Evolutionary conservation across 2,329 filamentous ascomycete species (phyloP).

Genomic region (Calonectria pseudoreteaudii): DNA sequence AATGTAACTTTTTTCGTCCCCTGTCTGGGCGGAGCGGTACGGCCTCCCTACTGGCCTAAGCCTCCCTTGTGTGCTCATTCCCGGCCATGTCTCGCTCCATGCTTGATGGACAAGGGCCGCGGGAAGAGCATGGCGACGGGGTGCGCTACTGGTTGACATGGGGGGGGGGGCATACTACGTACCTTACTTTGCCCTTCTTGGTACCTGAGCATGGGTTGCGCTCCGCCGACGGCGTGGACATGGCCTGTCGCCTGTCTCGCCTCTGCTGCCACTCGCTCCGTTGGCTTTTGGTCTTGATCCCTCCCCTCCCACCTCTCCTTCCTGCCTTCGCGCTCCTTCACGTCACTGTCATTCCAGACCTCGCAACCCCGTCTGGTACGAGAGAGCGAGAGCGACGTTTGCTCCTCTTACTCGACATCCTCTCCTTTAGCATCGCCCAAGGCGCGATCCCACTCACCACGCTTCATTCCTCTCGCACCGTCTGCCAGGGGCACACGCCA

Average conservation of each 20-base stretch:
- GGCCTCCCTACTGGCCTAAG: constrained; percentile 14
- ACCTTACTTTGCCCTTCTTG: constrained; percentile 10
- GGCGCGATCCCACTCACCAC: constrained; percentile 31
- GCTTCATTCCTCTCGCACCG: constrained; percentile 29
- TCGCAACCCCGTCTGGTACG: constrained; percentile 49
- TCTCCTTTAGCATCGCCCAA: constrained; percentile 30
- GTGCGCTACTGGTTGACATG: constrained; percentile 9
- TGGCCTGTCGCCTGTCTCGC: constrained; percentile 28
- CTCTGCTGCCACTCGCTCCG: constrained; percentile 32
- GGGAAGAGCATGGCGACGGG: constrained; percentile 5
- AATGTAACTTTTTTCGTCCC: constrained; percentile 3
- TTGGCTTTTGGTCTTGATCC: constrained; percentile 26
- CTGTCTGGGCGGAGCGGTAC: constrained; percentile 18
- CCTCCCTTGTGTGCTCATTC: constrained; percentile 16
- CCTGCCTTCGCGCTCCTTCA: constrained; percentile 30
- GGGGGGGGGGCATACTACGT: constrained; percentile 10
- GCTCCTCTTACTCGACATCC: constrained; percentile 31
- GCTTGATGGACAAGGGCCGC: constrained; percentile 1
- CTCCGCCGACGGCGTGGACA: constrained; percentile 23
- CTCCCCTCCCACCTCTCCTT: constrained; percentile 26
- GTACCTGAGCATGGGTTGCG: constrained; percentile 15
- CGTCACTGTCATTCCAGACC: constrained; percentile 43
- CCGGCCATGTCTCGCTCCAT: constrained; percentile 23
- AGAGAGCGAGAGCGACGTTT: constrained; percentile 44
- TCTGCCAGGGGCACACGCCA: constrained; percentile 32